Percentiles rank a stretch among this genome's conserved stretches.
Conservation (phyloP, 2,329 filamentous ascomycete genomes). For the Colletotrichum sp. region DNA sequence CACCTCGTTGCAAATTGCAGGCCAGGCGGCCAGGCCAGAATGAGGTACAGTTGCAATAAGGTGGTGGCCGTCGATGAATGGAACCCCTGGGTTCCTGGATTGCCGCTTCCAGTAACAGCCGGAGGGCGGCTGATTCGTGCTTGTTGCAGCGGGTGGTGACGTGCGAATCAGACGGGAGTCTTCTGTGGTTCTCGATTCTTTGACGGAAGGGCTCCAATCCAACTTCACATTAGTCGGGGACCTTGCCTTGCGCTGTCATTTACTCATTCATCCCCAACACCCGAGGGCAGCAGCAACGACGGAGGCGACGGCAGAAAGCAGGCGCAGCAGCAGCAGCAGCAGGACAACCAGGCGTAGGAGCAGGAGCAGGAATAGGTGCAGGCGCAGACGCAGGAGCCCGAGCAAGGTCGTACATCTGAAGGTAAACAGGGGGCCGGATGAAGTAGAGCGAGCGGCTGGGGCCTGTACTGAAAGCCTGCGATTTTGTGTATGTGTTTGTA, state of each 20-base stretch:
- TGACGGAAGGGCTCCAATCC: background rate
- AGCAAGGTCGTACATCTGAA: background rate
- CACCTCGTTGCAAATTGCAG: background rate
- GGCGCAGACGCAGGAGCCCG: background rate
- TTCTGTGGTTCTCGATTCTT: background rate
- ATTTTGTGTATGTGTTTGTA: background rate
- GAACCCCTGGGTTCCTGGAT: constrained; percentile 5
- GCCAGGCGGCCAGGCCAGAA: background rate
- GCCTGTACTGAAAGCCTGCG: background rate
- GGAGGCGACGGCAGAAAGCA: background rate
- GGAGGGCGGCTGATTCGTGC: background rate
- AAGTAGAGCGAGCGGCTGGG: background rate
- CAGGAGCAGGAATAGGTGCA: background rate
- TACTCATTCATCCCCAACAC: background rate
- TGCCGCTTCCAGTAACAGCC: background rate
- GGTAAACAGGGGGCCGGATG: constrained; percentile 2
- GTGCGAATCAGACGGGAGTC: background rate
- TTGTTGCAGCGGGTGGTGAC: background rate
- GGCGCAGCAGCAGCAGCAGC: background rate
- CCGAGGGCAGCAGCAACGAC: background rate
- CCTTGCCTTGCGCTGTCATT: background rate
- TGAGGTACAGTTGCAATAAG: background rate
- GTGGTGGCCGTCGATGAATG: background rate
- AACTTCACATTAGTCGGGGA: background rate
- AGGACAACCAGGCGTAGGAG: background rate